Evolutionary conservation across 768 basidiomycete species (phyloP).

Genomic region (Nevesoporus exiguus): DNA sequence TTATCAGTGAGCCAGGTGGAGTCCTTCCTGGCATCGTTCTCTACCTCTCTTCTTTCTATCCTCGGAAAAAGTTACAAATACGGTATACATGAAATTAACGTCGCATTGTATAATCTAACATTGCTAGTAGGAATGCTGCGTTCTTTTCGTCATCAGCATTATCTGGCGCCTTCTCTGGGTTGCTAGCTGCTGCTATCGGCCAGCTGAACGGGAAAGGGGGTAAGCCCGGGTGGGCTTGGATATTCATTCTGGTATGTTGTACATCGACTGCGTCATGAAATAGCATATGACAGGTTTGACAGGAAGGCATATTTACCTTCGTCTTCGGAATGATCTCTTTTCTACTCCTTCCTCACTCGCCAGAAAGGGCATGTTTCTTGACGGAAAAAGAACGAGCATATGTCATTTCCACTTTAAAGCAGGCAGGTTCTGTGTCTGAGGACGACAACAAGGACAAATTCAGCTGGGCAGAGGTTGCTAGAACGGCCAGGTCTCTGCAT

Average conservation of each 20-base stretch:
- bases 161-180: constrained; percentile 59
- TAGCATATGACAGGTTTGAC: background rate
- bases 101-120: constrained; percentile 1
- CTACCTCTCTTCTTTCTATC: constrained; percentile 51
- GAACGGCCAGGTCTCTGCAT: constrained; percentile 50
- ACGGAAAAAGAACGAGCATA: constrained; percentile 47
- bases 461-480: constrained; percentile 54
- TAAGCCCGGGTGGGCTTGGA: constrained; percentile 59
- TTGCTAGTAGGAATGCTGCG: constrained; percentile 30
- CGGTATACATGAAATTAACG: constrained; percentile 5
- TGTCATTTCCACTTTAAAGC: constrained; percentile 30
- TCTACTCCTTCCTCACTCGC: constrained; percentile 20
- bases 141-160: constrained; percentile 47
- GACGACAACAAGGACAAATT: constrained; percentile 45
- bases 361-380: constrained; percentile 48
- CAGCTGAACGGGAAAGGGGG: constrained; percentile 52
- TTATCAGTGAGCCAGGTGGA: constrained; percentile 38
- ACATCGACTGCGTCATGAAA: background rate
- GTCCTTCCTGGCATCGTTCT: constrained; percentile 55
- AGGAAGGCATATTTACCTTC: constrained; percentile 62
- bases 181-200: constrained; percentile 46
- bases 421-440: constrained; percentile 33
- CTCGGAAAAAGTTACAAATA: constrained; percentile 27
- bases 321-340: constrained; percentile 50
- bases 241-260: constrained; percentile 44